A percentile compares a stretch with the other conserved stretches of the same genome.
These are phyloP conservation scores for Excoecaria agallocha DNA, from an alignment of 345 rosid genomes.

Conservation along the genomic window DNA sequence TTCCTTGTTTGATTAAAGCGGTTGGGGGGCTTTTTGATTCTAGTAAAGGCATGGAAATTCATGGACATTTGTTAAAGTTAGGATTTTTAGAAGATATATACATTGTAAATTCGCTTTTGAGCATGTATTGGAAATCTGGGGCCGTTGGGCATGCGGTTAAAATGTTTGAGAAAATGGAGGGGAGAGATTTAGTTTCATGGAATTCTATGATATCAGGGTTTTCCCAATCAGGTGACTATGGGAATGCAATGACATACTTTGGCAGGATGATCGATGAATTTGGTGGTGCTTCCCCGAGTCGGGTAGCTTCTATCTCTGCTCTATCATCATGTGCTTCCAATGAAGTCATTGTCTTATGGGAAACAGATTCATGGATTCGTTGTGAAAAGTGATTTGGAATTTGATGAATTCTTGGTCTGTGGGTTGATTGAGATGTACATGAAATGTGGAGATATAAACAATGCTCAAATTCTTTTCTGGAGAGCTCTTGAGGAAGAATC, in stretches of 20 bases:
- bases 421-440: slow-evolving; percentile 45
- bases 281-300: slow-evolving; percentile 17
- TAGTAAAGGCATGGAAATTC: slow-evolving; percentile 33
- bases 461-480: slow-evolving; percentile 31
- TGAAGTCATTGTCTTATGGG: slow-evolving; percentile 30
- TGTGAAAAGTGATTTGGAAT: slow-evolving; percentile 29
- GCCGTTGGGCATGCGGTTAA: slow-evolving; percentile 24
- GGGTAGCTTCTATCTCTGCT: slow-evolving; percentile 35
- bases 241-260: slow-evolving; percentile 29
- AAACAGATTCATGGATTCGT: slow-evolving; percentile 40
- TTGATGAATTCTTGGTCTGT: slow-evolving; percentile 38
- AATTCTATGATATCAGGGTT: slow-evolving; percentile 44
- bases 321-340: slow-evolving; percentile 37
- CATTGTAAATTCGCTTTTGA: slow-evolving; percentile 35
- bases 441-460: slow-evolving; percentile 41
- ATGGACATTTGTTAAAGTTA: slow-evolving; percentile 39
- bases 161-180: slow-evolving; percentile 38
- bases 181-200: slow-evolving; percentile 42
- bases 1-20: slow-evolving; percentile 46
- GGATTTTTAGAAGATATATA: slow-evolving; percentile 31
- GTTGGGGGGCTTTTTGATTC: slow-evolving; percentile 31
- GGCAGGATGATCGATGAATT: slow-evolving; percentile 28
- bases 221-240: slow-evolving; percentile 23
- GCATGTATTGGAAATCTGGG: slow-evolving; percentile 34
- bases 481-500: slow-evolving; percentile 17